A percentile compares a stretch with the other conserved stretches of the same genome.
Conservation (phyloP, 768 basidiomycete species). For the Xerocomellus amylosporus region DNA sequence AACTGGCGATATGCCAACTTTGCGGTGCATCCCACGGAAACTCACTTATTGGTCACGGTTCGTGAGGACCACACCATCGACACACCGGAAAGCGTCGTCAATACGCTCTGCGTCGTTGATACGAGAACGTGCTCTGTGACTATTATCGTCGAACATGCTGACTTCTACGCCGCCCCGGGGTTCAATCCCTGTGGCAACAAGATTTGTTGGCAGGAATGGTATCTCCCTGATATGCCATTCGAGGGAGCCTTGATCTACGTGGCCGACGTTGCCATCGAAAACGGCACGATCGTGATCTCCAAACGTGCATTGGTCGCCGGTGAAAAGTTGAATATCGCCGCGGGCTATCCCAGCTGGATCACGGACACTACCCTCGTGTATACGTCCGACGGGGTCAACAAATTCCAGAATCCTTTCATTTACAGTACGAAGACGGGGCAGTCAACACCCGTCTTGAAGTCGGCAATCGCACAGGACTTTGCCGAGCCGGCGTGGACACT, state of each 20-base stretch:
- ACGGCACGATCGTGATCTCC: constrained; percentile 31
- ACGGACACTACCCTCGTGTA: constrained; percentile 55
- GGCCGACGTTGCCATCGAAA: constrained; percentile 35
- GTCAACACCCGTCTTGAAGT: constrained; percentile 26
- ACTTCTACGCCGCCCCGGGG: constrained; percentile 61
- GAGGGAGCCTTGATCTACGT: constrained; percentile 53
- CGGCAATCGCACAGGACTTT: constrained; percentile 24
- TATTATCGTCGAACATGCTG: constrained; percentile 49
- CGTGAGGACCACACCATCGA: constrained; percentile 62
- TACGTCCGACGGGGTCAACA: constrained; percentile 53
- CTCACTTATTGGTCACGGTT: constrained; percentile 53
- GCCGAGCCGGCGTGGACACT: constrained; percentile 17
- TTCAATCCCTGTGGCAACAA: constrained; percentile 55
- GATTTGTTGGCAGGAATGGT: constrained; percentile 63
- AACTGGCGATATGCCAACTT: constrained; percentile 49
- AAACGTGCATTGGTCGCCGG: constrained; percentile 46
- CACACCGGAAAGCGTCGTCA: constrained; percentile 42
- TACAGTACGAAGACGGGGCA: constrained; percentile 27
- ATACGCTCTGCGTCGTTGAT: constrained; percentile 55
- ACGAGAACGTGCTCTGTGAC: constrained; percentile 37
- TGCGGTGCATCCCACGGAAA: constrained; percentile 47
- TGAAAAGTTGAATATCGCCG: constrained; percentile 36
- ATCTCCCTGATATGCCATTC: constrained; percentile 66
- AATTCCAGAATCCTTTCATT: constrained; percentile 50
- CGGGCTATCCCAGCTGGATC: constrained; percentile 35